Evolutionary conservation across 164 flowering plant genomes (phyloP).

Genomic region (Cinnamomum micranthum): DNA sequence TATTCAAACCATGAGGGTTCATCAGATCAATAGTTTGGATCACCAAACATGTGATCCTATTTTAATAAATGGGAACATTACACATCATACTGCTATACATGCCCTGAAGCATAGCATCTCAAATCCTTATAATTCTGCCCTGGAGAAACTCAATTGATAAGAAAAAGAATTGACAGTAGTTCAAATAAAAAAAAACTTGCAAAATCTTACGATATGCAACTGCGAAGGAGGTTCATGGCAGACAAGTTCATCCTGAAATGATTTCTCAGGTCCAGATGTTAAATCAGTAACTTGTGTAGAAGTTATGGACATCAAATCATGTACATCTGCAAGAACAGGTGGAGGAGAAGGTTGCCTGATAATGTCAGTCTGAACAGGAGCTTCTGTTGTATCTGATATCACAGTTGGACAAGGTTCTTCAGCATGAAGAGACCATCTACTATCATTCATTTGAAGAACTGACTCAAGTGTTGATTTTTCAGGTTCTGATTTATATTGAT

Average conservation of each 20-base stretch:
- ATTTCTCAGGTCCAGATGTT: constrained; percentile 33
- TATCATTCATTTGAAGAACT: constrained; percentile 28
- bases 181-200: not conserved
- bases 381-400: constrained; percentile 40
- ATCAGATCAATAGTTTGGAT: not conserved
- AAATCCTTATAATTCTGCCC: not conserved
- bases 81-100: not conserved
- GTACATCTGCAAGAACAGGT: constrained; percentile 87
- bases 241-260: constrained; percentile 39
- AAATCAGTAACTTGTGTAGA: constrained; percentile 40
- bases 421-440: constrained; percentile 21
- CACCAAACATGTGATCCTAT: not conserved
- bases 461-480: constrained; percentile 33
- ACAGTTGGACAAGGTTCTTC: constrained; percentile 53
- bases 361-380: constrained; percentile 32
- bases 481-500: constrained; percentile 18
- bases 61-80: too few relatives aligned
- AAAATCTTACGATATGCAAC: constrained; percentile 75
- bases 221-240: constrained; percentile 64
- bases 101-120: not conserved
- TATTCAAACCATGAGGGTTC: too few relatives aligned
- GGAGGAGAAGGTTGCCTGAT: constrained; percentile 92
- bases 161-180: not conserved
- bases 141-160: not conserved
- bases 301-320: constrained; percentile 60